Percentiles rank a stretch among this genome's conserved stretches.
Conservation (phyloP, 768 basidiomycete species). For the Amanita phalloides region DNA sequence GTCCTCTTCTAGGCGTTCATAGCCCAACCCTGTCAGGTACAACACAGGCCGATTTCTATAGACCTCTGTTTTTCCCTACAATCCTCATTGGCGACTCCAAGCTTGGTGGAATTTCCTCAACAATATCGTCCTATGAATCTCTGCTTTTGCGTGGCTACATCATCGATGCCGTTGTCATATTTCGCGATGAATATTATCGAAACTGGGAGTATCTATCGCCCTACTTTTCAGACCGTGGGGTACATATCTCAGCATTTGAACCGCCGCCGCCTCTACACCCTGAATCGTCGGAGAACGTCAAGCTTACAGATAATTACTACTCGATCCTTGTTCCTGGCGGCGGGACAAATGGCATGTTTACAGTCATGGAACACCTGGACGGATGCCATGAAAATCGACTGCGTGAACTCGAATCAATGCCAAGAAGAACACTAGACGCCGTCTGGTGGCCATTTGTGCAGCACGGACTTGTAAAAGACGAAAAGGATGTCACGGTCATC, state of each 20-base stretch:
- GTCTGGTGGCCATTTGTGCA: slow-evolving; percentile 99
- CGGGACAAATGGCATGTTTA: slow-evolving; percentile 27
- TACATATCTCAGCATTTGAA: slow-evolving; percentile 42
- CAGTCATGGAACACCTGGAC: slow-evolving; percentile 50
- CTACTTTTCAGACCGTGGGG: slow-evolving; percentile 69
- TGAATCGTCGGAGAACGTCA: slow-evolving; percentile 33
- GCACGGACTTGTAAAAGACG: slow-evolving; percentile 59
- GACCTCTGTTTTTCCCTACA: slow-evolving; percentile 80
- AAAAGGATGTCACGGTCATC: slow-evolving; percentile 76
- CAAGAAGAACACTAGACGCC: slow-evolving; percentile 59
- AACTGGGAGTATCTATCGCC: slow-evolving; percentile 75
- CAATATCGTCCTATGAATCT: slow-evolving; percentile 89
- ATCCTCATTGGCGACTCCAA: slow-evolving; percentile 81
- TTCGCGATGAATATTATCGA: slow-evolving; percentile 78
- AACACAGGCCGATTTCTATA: slow-evolving; percentile 77
- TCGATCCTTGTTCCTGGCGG: slow-evolving; percentile 27
- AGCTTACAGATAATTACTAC: slow-evolving; percentile 66
- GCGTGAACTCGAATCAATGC: slow-evolving; percentile 68
- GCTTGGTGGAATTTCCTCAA: slow-evolving; percentile 88
- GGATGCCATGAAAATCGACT: slow-evolving; percentile 53
- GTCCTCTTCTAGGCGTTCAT: slow-evolving; percentile 52
- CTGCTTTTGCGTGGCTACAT: slow-evolving; percentile 84
- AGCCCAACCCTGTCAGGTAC: slow-evolving; percentile 79
- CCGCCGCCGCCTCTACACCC: slow-evolving; percentile 44
- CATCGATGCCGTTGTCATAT: slow-evolving; percentile 74